Percentiles rank a stretch among this genome's conserved stretches.
Conservation (phyloP, 23 red algal species). For the Gracilaria vermiculophylla region DNA sequence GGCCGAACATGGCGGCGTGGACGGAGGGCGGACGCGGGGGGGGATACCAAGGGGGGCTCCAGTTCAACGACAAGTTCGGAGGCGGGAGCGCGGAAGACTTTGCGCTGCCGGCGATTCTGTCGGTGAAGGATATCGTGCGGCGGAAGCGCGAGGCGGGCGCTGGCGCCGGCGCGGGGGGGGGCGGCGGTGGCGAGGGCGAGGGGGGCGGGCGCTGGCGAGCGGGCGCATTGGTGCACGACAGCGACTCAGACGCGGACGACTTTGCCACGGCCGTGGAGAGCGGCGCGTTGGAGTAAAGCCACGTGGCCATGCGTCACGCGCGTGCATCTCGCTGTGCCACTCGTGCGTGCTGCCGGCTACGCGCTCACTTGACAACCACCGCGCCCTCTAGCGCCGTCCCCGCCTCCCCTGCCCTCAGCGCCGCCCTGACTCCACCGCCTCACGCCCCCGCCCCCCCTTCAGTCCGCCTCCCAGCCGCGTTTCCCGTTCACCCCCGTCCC, state of each 20-base stretch:
- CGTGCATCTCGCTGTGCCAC: conserved; percentile 17
- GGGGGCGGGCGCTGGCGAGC: neutral
- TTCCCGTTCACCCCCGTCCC: neutral
- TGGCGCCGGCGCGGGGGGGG: neutral
- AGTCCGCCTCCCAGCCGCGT: neutral
- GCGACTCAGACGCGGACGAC: conserved; percentile 16
- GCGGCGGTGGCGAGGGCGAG: neutral
- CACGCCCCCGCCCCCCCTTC: neutral
- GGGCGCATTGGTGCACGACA: neutral
- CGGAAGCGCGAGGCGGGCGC: conserved; percentile 23
- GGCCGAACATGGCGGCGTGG: neutral
- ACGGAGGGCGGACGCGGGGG: neutral
- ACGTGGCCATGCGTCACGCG: conserved; percentile 9
- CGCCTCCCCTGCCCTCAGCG: too few species aligned
- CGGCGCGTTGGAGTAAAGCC: neutral
- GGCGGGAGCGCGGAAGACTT: conserved; percentile 32
- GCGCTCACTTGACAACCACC: too few species aligned
- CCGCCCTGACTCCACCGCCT: neutral
- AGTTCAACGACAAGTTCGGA: conserved; percentile 42
- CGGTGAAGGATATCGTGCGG: conserved; percentile 56
- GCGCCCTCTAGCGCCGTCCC: too few species aligned
- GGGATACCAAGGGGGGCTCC: conserved; percentile 18
- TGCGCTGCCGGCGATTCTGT: conserved; percentile 53
- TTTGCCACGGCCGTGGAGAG: neutral
- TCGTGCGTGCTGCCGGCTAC: neutral